Conservation (phyloP, 1,284 basidiomycete genomes). For the Uromyces viciae-fabae region DNA sequence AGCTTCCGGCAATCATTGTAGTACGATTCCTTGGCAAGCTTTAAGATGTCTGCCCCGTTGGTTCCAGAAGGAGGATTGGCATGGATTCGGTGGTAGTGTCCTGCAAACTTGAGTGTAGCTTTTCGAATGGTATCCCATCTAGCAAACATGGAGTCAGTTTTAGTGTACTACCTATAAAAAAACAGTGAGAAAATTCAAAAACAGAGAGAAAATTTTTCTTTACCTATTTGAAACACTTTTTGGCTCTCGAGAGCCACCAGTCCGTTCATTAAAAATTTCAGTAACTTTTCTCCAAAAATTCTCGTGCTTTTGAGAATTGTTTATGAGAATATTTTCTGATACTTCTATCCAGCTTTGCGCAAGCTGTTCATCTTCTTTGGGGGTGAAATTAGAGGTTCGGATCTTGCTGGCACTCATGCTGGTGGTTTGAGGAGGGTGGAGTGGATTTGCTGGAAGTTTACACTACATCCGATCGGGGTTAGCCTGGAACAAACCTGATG, state of each 20-base stretch:
- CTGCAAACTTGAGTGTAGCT: neutral
- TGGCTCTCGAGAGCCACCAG: neutral
- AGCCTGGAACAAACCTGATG: too few species aligned
- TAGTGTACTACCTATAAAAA: too few species aligned
- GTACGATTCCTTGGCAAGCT: neutral
- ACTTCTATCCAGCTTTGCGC: neutral
- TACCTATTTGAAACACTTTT: neutral
- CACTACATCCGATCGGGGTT: too few species aligned
- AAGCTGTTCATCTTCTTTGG: neutral
- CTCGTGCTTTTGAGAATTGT: neutral
- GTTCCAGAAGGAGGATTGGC: constrained; percentile 7
- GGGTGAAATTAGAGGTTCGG: neutral
- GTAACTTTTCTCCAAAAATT: too few species aligned
- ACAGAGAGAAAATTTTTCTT: too few species aligned
- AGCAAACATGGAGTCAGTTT: too few species aligned
- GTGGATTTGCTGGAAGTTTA: too few species aligned
- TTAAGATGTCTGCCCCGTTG: neutral
- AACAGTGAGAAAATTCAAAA: neutral
- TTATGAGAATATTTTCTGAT: neutral
- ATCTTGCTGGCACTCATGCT: neutral
- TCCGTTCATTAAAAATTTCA: neutral
- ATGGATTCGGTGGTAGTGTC: neutral
- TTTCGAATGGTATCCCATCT: neutral
- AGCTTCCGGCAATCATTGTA: neutral
- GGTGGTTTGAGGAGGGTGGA: neutral